phyloP scores from a whole-genome alignment of 2,329 filamentous ascomycete species.

The Hypoxylon sp. region DNA sequence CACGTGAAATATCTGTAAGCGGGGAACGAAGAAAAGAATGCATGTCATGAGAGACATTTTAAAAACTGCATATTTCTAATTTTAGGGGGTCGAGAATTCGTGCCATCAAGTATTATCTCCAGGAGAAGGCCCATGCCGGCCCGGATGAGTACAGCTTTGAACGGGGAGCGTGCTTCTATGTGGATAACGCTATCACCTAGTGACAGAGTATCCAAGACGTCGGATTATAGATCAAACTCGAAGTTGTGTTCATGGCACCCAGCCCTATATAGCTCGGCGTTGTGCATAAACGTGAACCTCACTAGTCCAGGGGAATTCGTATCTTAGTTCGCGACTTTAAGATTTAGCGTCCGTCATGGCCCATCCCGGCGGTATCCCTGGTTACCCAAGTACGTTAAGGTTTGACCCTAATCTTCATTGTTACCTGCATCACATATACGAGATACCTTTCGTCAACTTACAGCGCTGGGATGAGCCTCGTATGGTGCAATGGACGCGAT shows the following conservation, averaged over 20 bases:
- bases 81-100: neutral
- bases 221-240: slow-evolving; percentile 12
- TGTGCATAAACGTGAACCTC: slow-evolving; percentile 21
- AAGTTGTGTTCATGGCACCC: neutral
- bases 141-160: neutral
- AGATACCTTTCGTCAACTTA: neutral
- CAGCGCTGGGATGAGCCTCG: neutral
- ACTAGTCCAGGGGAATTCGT: slow-evolving; percentile 13
- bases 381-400: neutral
- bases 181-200: slow-evolving; percentile 8
- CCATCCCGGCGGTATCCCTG: neutral
- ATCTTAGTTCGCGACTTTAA: neutral
- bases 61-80: neutral
- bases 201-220: slow-evolving; percentile 6
- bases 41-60: neutral
- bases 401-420: neutral
- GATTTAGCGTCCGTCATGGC: neutral
- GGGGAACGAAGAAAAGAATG: neutral
- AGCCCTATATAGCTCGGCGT: slow-evolving; percentile 10
- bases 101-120: neutral
- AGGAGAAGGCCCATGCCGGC: too few species aligned
- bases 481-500: neutral
- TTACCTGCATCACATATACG: neutral
- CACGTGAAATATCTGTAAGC: neutral
- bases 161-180: neutral